Conservation (phyloP, 768 basidiomycete genomes). For the Hygrophorus pudorinus region DNA sequence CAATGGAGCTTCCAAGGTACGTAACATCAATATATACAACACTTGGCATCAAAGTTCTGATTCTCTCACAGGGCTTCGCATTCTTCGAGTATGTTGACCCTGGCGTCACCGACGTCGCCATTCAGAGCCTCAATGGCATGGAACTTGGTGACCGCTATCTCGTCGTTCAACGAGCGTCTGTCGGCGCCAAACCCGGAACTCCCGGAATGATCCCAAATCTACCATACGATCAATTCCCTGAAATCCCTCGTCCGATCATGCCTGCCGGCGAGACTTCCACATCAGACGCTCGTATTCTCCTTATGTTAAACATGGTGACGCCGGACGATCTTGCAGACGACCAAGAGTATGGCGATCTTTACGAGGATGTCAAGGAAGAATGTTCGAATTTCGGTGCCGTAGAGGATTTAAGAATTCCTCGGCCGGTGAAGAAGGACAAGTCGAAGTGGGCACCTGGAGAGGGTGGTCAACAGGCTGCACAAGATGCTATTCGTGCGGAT, state of each 20-base stretch:
- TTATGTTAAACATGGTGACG: constrained; percentile 99
- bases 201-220: constrained; percentile 56
- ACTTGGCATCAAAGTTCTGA: neutral
- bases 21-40: constrained; percentile 7
- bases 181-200: constrained; percentile 74
- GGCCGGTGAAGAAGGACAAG: constrained; percentile 82
- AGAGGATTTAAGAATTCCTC: constrained; percentile 79
- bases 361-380: constrained; percentile 91
- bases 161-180: constrained; percentile 93
- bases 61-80: constrained; percentile 73
- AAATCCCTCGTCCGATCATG: constrained; percentile 82
- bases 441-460: constrained; percentile 65
- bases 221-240: constrained; percentile 73
- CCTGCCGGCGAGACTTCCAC: constrained; percentile 63
- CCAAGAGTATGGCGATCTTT: constrained; percentile 86
- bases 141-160: constrained; percentile 92
- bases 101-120: constrained; percentile 86
- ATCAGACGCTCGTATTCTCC: constrained; percentile 70
- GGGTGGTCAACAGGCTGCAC: constrained; percentile 44
- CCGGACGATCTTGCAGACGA: constrained; percentile 86
- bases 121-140: constrained; percentile 95
- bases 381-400: constrained; percentile 73
- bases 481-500: constrained; percentile 65
- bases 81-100: constrained; percentile 98
- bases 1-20: constrained; percentile 79